phyloP scores from a whole-genome alignment of 2,329 filamentous ascomycete genomes.

The Fusarium sp. region DNA sequence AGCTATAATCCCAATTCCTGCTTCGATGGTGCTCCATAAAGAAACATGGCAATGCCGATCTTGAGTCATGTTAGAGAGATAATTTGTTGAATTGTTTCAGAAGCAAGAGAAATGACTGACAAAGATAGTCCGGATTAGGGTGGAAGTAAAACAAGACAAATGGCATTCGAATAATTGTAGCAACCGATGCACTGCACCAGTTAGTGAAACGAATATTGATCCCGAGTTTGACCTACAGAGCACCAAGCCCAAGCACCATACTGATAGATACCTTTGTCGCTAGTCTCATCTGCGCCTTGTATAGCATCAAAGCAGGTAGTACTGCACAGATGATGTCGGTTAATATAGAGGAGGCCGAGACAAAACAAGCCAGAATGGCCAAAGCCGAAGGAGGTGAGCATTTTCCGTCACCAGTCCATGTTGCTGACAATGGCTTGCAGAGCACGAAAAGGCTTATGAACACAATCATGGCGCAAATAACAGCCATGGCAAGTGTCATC shows the following conservation, averaged over 20 bases:
- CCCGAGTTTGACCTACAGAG: background rate
- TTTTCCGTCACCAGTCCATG: background rate
- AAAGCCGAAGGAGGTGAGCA: constrained; percentile 1
- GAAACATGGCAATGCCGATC: background rate
- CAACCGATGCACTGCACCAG: background rate
- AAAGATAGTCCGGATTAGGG: background rate
- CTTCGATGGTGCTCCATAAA: constrained; percentile 2
- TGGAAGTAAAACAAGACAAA: constrained; percentile 2
- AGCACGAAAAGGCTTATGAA: constrained; percentile 3
- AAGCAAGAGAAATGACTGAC: background rate
- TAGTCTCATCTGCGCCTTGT: constrained; percentile 18
- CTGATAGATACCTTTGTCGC: constrained; percentile 16
- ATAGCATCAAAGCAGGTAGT: constrained; percentile 16
- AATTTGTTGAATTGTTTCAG: rapidly evolving
- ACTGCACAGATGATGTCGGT: constrained; percentile 25
- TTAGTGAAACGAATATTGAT: background rate
- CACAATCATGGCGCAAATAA: background rate
- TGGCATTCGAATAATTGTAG: constrained; percentile 7
- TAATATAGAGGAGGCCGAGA: background rate
- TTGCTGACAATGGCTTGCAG: constrained; percentile 4
- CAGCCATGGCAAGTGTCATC: background rate
- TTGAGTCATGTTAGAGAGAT: background rate
- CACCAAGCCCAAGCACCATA: constrained; percentile 18
- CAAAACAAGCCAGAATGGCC: constrained; percentile 3
- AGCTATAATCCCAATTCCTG: constrained; percentile 4